These are phyloP conservation scores for Nannochloropsis gaditana DNA, from an alignment of 108 stramenopile genomes.

Conservation along the genomic window DNA sequence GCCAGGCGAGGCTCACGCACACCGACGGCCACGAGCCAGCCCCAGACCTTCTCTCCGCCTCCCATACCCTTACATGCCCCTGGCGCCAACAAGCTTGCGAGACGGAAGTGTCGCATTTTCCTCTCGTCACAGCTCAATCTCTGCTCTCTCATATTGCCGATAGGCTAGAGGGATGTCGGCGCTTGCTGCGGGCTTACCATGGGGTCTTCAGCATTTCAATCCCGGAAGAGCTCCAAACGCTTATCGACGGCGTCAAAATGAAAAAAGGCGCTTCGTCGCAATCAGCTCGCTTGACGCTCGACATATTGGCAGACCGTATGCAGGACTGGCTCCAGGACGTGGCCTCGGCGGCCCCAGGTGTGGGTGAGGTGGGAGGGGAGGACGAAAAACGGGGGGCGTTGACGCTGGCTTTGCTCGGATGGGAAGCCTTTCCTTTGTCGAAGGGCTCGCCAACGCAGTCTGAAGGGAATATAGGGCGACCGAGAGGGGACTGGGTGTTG, in stretches of 20 bases:
- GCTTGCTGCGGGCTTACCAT: background rate
- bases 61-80: background rate
- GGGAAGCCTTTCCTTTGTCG: background rate
- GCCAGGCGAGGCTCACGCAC: background rate
- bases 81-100: background rate
- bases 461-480: background rate
- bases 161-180: background rate
- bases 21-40: background rate
- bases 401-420: background rate
- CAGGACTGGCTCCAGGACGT: background rate
- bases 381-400: background rate
- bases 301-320: background rate
- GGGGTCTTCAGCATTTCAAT: background rate
- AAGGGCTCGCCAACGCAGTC: background rate
- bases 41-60: background rate
- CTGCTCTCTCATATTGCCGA: background rate
- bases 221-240: background rate
- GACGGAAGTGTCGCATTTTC: background rate
- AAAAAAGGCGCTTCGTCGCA: background rate
- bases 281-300: background rate
- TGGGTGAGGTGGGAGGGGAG: background rate
- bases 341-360: background rate
- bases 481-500: background rate
- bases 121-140: background rate
- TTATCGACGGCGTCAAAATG: background rate